phyloP scores from a whole-genome alignment of 257 asterid genomes.

The Vinca minor region DNA sequence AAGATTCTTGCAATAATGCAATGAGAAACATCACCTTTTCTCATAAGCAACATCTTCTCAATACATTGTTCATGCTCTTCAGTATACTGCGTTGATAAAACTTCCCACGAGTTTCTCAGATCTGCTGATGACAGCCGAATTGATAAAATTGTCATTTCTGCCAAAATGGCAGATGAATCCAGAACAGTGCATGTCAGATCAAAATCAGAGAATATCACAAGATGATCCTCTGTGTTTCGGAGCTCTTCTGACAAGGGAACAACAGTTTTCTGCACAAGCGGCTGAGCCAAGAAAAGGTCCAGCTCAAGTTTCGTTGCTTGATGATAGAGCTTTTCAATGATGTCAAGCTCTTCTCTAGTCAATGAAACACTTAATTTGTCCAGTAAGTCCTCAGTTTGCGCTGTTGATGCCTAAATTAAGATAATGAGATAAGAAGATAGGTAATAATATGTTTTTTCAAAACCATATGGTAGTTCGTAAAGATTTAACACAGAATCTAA shows the following conservation, averaged over 20 bases:
- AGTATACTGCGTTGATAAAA: constrained; percentile 63
- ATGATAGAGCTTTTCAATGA: constrained; percentile 68
- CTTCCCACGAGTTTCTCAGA: constrained; percentile 59
- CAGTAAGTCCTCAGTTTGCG: constrained; percentile 69
- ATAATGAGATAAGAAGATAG: constrained; percentile 4
- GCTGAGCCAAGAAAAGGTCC: constrained; percentile 74
- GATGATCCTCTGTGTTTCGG: constrained; percentile 42
- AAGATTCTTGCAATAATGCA: background rate
- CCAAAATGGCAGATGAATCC: constrained; percentile 92
- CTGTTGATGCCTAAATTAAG: constrained; percentile 44
- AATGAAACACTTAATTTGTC: constrained; percentile 77
- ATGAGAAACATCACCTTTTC: constrained; percentile 35
- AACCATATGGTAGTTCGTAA: background rate
- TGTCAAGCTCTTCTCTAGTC: constrained; percentile 80
- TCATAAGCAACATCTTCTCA: constrained; percentile 45
- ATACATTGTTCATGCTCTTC: constrained; percentile 80
- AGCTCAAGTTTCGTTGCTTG: constrained; percentile 78
- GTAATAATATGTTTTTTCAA: background rate
- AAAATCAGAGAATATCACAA: constrained; percentile 78
- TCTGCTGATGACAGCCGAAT: constrained; percentile 62
- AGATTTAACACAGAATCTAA: constrained; percentile 1
- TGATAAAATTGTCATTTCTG: constrained; percentile 68
- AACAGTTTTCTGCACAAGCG: constrained; percentile 54
- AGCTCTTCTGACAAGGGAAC: constrained; percentile 67
- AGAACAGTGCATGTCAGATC: constrained; percentile 80